Evolutionary conservation across 2,329 filamentous ascomycete species (phyloP), one percentile per base, ranked within the genome.

Genomic region (Colletotrichum australisinense): DNA sequence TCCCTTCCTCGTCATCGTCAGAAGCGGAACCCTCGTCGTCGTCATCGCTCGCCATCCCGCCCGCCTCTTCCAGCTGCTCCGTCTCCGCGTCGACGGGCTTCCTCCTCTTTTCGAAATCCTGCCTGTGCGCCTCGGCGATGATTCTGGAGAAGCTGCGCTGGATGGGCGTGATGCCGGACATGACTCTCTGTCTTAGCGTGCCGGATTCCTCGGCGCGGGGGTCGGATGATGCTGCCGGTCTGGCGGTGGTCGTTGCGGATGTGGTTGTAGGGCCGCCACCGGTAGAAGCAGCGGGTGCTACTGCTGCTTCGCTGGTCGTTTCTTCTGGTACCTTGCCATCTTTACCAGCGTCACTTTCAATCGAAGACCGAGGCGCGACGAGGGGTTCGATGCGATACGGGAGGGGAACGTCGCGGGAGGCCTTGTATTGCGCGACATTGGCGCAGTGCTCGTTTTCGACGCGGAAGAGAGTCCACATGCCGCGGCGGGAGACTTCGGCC

Each of bases 401-500:
- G 0, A 98, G 87, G 0, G 95, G 95, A 0, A 97, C 90, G 78
- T 98, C 95, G 69, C 96, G 90, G 2, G 93, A 95, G 4, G 97
- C 97, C 76, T 97, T 95, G 88, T 97, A 97, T 76, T 94, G 92
- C 22, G 92, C 90, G 2, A 99, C 96, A 78, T 98, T 98, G 68
- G 93, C 92, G 83, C 95, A 98, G 83, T 99, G 97, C 79, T 99
- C 97, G 81, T 99, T 99, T 83, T 99, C 97, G 30, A 99, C 95
- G 53, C 97, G 94, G 81, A 99, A 93, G 4, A 98, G 86, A 0
- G 93, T 92, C 97, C 97, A 99, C 80, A 98, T 91, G 74, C 95
- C 95, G 80, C 97, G 88, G 38, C 97, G 91, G n/a, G 90, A 88
- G 26, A 97, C 91, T 81, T 99, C 97, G 9, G 92, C 90, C 3